Conservation (phyloP, 148 eudicot genomes). For the Fagopyrum esculentum region DNA sequence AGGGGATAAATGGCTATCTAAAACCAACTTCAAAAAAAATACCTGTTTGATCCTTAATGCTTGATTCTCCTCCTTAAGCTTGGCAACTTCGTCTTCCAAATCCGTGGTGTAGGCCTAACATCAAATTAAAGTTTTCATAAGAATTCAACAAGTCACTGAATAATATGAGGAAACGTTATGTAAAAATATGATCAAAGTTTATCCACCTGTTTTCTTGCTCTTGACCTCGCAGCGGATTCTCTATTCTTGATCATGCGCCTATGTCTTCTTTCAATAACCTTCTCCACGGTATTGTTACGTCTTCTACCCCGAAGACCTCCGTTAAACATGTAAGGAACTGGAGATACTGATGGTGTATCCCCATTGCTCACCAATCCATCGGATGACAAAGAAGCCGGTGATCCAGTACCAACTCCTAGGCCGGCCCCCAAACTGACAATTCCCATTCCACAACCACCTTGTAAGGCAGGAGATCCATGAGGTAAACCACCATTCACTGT, state of each 20-base stretch:
- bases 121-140: not conserved
- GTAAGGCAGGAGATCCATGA: slow-evolving; percentile 29
- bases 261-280: slow-evolving; percentile 91
- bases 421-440: not conserved
- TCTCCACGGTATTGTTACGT: slow-evolving; percentile 49
- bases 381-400: slow-evolving; percentile 60
- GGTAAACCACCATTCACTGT: slow-evolving; percentile 38
- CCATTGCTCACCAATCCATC: slow-evolving; percentile 82
- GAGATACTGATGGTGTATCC: slow-evolving; percentile 72
- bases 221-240: slow-evolving; percentile 93
- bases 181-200: not conserved
- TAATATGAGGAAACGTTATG: not conserved
- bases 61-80: slow-evolving; percentile 70
- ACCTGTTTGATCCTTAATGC: slow-evolving; percentile 70
- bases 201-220: slow-evolving; percentile 92
- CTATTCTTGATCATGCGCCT: slow-evolving; percentile 92
- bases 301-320: slow-evolving; percentile 69
- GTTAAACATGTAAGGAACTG: slow-evolving; percentile 69
- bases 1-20: not conserved
- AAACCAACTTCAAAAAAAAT: not conserved
- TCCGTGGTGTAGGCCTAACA: slow-evolving; percentile 83
- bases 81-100: slow-evolving; percentile 76
- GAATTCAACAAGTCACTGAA: not conserved
- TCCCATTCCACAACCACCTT: slow-evolving; percentile 48
- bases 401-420: slow-evolving; percentile 43